phyloP scores from a whole-genome alignment of 305 asterid species.

The Fraxinus sp. region DNA sequence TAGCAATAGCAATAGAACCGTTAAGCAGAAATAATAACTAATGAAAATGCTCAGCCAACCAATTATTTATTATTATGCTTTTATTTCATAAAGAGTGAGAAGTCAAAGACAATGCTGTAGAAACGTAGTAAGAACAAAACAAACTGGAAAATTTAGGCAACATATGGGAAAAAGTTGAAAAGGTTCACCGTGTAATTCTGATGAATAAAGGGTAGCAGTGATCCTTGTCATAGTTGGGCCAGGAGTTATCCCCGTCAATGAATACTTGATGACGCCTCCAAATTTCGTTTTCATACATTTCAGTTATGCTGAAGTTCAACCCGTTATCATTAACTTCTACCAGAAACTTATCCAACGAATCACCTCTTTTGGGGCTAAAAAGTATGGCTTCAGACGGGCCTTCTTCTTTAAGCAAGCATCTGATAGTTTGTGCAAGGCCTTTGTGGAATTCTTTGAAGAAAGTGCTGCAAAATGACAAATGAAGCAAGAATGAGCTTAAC shows the following conservation, averaged over 20 bases:
- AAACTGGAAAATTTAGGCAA: neutral
- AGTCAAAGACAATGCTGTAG: neutral
- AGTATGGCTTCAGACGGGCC: slow-evolving; percentile 76
- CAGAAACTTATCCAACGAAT: slow-evolving; percentile 78
- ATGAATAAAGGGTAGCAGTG: slow-evolving; percentile 86
- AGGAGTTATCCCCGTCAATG: slow-evolving; percentile 52
- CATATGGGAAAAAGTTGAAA: neutral
- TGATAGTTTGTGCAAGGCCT: slow-evolving; percentile 70
- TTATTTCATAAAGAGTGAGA: neutral
- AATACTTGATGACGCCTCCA: slow-evolving; percentile 61
- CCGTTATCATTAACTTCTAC: slow-evolving; percentile 50
- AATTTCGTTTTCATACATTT: slow-evolving; percentile 60
- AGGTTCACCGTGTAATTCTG: slow-evolving; percentile 46
- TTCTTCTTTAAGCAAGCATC: slow-evolving; percentile 58
- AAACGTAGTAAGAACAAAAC: neutral
- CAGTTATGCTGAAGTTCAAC: slow-evolving; percentile 52
- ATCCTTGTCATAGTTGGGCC: slow-evolving; percentile 86
- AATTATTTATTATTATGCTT: neutral
- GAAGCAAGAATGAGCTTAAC: slow-evolving; percentile 12
- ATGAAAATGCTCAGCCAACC: neutral
- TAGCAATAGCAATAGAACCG: neutral
- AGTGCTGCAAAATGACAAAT: slow-evolving; percentile 61
- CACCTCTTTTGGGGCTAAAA: slow-evolving; percentile 83
- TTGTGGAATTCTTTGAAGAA: slow-evolving; percentile 79
- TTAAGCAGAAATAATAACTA: neutral